These are phyloP conservation scores for Hibiscus trionum DNA, from an alignment of 345 rosid genomes.

Conservation along the genomic window DNA sequence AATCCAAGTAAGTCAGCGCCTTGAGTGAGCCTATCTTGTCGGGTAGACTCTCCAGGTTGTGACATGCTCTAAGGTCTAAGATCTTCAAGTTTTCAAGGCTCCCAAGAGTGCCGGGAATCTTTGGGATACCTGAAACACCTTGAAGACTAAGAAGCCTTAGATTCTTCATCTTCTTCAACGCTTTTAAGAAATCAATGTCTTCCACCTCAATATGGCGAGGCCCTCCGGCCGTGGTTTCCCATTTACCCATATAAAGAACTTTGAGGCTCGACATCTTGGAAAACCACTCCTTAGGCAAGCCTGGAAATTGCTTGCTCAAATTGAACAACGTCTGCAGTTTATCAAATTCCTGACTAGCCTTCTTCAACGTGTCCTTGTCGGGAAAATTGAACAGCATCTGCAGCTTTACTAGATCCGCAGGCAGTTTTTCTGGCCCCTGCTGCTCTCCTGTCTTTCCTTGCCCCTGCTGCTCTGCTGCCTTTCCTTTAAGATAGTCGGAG, in stretches of 20 bases:
- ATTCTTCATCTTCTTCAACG: constrained; percentile 9
- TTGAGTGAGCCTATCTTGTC: constrained; percentile 14
- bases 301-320: constrained; percentile 18
- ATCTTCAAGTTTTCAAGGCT: constrained; percentile 21
- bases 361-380: not conserved
- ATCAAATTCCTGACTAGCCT: not conserved
- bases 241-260: constrained; percentile 33
- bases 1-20: constrained; percentile 25
- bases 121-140: constrained; percentile 32
- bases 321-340: constrained; percentile 22
- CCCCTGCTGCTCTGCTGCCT: not conserved
- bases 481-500: not conserved
- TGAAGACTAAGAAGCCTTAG: constrained; percentile 34
- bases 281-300: constrained; percentile 19
- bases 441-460: not conserved
- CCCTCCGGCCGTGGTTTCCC: constrained; percentile 17
- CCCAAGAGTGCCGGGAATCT: constrained; percentile 17
- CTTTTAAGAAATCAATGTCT: constrained; percentile 20
- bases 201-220: constrained; percentile 37
- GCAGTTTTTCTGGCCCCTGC: not conserved
- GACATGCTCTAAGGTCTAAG: constrained; percentile 32
- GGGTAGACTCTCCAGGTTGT: constrained; percentile 33
- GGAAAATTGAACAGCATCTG: constrained; percentile 7
- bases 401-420: not conserved
- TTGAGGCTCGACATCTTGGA: constrained; percentile 15